Conservation (phyloP, 2,329 filamentous ascomycete genomes). For the Fusarium sp. region DNA sequence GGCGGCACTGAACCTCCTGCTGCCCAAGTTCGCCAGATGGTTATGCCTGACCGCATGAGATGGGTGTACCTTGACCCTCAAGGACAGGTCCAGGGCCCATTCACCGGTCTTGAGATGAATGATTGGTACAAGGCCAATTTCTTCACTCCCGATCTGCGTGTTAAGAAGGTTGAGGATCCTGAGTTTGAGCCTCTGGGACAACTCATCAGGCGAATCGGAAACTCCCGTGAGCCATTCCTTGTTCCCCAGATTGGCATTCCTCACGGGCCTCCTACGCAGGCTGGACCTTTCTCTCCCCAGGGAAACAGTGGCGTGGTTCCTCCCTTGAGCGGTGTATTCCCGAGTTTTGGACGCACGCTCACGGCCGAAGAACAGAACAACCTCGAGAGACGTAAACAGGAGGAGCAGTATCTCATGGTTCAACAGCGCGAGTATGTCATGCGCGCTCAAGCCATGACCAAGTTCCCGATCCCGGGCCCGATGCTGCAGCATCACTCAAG, state of each 20-base stretch:
- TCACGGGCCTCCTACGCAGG: conserved; percentile 79
- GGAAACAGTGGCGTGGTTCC: conserved; percentile 78
- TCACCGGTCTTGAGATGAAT: conserved; percentile 98
- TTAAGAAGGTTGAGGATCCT: conserved; percentile 93
- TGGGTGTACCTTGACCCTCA: conserved; percentile 99
- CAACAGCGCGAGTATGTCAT: conserved; percentile 94
- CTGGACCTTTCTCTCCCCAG: conserved; percentile 64
- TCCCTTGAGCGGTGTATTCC: conserved; percentile 93
- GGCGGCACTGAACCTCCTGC: conserved; percentile 66
- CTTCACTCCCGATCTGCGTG: conserved; percentile 93
- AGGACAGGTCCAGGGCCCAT: conserved; percentile 92
- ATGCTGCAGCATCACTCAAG: conserved; percentile 92
- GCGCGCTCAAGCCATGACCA: conserved; percentile 84
- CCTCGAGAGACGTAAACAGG: conserved; percentile 94
- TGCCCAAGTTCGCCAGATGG: conserved; percentile 88
- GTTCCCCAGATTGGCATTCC: conserved; percentile 97
- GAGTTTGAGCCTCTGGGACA: conserved; percentile 97
- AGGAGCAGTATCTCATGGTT: conserved; percentile 97
- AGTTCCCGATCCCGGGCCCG: conserved; percentile 73
- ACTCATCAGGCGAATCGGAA: conserved; percentile 94
- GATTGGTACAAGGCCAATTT: conserved; percentile 99
- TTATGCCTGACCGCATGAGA: conserved; percentile 98
- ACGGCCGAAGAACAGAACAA: conserved; percentile 99
- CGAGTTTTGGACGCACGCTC: conserved; percentile 94
- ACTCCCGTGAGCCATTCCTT: conserved; percentile 96